phyloP scores from a whole-genome alignment of 2,329 filamentous ascomycete genomes.

The Pseudopyrenochaeta lycopersici region DNA sequence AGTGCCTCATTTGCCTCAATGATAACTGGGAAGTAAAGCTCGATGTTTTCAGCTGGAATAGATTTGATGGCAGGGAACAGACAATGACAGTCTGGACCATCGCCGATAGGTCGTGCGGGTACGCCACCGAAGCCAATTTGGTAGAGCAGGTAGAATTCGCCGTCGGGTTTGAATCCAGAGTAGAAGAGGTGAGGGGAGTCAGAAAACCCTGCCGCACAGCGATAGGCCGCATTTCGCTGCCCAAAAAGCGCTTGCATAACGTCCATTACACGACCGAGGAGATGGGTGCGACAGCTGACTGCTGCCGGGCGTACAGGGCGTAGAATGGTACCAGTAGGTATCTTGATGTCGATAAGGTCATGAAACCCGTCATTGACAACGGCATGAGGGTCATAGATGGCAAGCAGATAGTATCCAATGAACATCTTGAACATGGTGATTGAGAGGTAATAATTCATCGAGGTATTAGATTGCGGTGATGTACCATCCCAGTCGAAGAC shows the following conservation, averaged over 20 bases:
- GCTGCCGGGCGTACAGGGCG: conserved; percentile 59
- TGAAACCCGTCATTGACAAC: conserved; percentile 63
- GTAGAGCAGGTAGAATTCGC: conserved; percentile 61
- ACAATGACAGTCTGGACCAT: conserved; percentile 61
- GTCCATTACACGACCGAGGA: conserved; percentile 59
- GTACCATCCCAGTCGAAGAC: conserved; percentile 61
- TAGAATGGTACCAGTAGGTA: conserved; percentile 57
- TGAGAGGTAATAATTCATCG: conserved; percentile 61
- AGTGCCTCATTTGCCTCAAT: conserved; percentile 60
- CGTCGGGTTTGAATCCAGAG: conserved; percentile 58
- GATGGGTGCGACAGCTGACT: conserved; percentile 58
- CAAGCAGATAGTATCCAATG: conserved; percentile 59
- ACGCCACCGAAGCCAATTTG: conserved; percentile 63
- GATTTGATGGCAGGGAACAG: conserved; percentile 62
- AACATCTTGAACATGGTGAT: conserved; percentile 63
- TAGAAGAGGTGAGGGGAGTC: conserved; percentile 63
- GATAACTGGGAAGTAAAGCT: conserved; percentile 59
- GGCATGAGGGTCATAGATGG: conserved; percentile 58
- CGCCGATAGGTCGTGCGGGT: conserved; percentile 57
- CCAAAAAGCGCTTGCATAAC: conserved; percentile 62
- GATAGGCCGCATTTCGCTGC: conserved; percentile 56
- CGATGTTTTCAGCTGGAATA: conserved; percentile 60
- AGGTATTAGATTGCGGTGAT: conserved; percentile 56
- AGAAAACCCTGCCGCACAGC: conserved; percentile 60
- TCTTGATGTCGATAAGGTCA: conserved; percentile 58